phyloP scores from a whole-genome alignment of 1,284 basidiomycete species.

The Cutaneotrichosporon daszewskae region DNA sequence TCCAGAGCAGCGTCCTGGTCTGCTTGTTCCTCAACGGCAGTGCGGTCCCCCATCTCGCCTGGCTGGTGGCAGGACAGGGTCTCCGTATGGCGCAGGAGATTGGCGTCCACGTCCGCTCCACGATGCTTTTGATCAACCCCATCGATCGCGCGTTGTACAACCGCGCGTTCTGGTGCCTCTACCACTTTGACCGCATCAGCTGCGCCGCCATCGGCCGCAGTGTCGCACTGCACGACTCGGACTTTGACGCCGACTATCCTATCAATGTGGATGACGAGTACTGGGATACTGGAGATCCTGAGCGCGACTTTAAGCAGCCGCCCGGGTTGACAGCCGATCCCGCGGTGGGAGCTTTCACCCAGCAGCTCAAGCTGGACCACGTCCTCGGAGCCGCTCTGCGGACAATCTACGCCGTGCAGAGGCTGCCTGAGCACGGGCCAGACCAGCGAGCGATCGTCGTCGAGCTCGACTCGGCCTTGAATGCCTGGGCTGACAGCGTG shows the following conservation, averaged over 20 bases:
- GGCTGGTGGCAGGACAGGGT: slow-evolving; percentile 65
- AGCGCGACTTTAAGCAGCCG: slow-evolving; percentile 58
- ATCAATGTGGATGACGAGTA: slow-evolving; percentile 81
- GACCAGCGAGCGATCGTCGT: slow-evolving; percentile 67
- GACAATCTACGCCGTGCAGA: slow-evolving; percentile 68
- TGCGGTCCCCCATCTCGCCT: slow-evolving; percentile 63
- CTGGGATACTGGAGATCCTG: slow-evolving; percentile 56
- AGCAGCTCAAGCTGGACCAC: slow-evolving; percentile 63
- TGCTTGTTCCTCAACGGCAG: slow-evolving; percentile 54
- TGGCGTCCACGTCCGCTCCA: slow-evolving; percentile 43
- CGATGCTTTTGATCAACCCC: slow-evolving; percentile 32
- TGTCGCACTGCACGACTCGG: slow-evolving; percentile 76
- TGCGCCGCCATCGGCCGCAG: slow-evolving; percentile 71
- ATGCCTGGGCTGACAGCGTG: slow-evolving; percentile 67
- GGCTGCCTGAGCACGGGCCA: slow-evolving; percentile 53
- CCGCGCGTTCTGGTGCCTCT: slow-evolving; percentile 67
- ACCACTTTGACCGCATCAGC: slow-evolving; percentile 52
- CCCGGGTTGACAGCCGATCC: slow-evolving; percentile 41
- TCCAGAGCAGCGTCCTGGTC: slow-evolving; percentile 57
- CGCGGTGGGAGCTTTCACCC: slow-evolving; percentile 59
- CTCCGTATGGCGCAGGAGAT: slow-evolving; percentile 57
- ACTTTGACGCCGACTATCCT: slow-evolving; percentile 72
- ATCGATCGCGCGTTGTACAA: slow-evolving; percentile 65
- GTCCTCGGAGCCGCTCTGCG: slow-evolving; percentile 65
- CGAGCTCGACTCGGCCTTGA: slow-evolving; percentile 63